These are phyloP conservation scores for Raphanus raphanistrum DNA, from an alignment of 345 rosid genomes.

Conservation along the genomic window DNA sequence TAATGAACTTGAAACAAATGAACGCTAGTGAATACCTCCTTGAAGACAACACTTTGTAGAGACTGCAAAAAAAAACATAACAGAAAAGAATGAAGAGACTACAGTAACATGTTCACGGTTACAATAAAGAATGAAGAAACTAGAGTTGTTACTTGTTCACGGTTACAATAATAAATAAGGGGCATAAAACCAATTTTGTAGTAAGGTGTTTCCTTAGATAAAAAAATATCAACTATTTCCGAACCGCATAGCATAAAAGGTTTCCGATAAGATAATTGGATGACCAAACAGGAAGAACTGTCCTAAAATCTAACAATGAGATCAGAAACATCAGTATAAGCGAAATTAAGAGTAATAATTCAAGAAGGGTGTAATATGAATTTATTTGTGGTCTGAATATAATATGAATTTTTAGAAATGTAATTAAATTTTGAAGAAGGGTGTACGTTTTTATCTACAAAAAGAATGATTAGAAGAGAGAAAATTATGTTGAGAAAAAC, in stretches of 20 bases:
- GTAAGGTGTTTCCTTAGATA: background rate
- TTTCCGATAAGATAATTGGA: background rate
- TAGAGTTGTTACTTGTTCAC: background rate
- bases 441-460: background rate
- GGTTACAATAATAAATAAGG: background rate
- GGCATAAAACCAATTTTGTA: background rate
- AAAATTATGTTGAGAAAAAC: background rate
- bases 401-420: too few relatives aligned
- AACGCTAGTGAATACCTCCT: constrained; percentile 60
- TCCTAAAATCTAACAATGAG: background rate
- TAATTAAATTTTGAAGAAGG: background rate
- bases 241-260: background rate
- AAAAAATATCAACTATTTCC: background rate
- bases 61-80: constrained; percentile 61
- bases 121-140: background rate
- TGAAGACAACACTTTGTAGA: constrained; percentile 93
- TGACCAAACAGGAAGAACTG: background rate
- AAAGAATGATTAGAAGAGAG: background rate
- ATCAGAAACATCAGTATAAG: background rate
- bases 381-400: too few relatives aligned
- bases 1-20: background rate
- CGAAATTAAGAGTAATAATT: background rate
- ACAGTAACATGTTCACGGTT: background rate
- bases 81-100: constrained; percentile 2
- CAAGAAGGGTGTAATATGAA: too few relatives aligned